phyloP scores from a whole-genome alignment of 2,329 filamentous ascomycete genomes.

The Diaporthe citri region DNA sequence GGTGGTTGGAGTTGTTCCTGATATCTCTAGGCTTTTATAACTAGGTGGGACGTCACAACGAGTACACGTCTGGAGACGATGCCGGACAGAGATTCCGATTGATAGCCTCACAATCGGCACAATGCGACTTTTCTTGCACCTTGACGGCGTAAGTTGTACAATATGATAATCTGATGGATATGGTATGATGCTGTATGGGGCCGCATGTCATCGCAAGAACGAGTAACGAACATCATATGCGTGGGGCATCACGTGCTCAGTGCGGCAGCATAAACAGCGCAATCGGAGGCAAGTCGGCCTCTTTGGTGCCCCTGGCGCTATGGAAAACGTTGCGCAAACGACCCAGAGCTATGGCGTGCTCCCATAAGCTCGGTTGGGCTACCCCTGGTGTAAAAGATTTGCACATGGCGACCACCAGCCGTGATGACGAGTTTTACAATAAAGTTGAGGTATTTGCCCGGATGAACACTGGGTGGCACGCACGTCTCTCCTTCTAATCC shows the following conservation, averaged over 20 bases:
- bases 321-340: background rate
- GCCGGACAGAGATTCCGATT: background rate
- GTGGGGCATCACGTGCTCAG: constrained; percentile 26
- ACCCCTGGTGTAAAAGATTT: background rate
- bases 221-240: constrained; percentile 12
- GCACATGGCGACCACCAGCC: background rate
- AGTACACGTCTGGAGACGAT: background rate
- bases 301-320: background rate
- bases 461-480: background rate
- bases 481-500: background rate
- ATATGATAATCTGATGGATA: too few species aligned
- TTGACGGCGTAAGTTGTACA: background rate
- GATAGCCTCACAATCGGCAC: background rate
- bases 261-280: background rate
- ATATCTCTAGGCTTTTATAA: background rate
- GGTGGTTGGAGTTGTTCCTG: background rate
- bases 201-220: background rate
- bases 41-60: background rate
- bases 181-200: background rate
- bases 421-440: background rate
- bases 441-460: background rate
- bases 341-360: constrained; percentile 3
- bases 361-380: background rate
- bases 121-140: background rate
- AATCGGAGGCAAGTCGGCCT: constrained; percentile 5